A percentile compares a stretch with the other conserved stretches of the same genome.
Conservation (phyloP, 225 moss, liverwort and hornwort genomes). For the Pseudoscleropodium purum region DNA sequence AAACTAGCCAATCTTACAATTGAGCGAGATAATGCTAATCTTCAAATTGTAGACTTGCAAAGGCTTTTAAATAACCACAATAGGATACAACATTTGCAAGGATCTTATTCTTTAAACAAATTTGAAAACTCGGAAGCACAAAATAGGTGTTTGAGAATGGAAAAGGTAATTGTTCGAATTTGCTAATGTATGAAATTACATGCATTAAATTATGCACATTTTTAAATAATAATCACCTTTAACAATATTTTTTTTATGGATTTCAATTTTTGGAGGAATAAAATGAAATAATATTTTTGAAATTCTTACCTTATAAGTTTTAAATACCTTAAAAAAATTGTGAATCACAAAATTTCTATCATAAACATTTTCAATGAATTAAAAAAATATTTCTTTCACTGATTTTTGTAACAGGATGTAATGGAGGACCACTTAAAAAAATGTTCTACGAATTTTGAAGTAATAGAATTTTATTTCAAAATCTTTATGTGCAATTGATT, state of each 20-base stretch:
- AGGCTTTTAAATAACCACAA: not conserved
- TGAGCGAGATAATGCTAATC: constrained; percentile 3
- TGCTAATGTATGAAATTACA: not conserved
- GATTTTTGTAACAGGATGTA: not conserved
- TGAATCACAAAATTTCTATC: too few relatives aligned
- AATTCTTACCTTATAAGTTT: not conserved
- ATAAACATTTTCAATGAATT: not conserved
- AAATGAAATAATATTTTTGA: too few relatives aligned
- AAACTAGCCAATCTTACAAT: not conserved
- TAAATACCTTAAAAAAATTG: not conserved
- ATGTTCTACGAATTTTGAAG: not conserved
- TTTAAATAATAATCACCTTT: not conserved
- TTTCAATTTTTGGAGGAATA: too few relatives aligned
- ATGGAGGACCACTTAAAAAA: not conserved
- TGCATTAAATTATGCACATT: not conserved
- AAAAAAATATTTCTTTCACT: not conserved
- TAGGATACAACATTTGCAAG: not conserved
- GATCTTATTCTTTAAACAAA: not conserved
- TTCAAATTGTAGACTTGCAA: not conserved
- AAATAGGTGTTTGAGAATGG: not conserved
- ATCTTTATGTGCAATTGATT: not conserved
- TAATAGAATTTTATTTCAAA: not conserved
- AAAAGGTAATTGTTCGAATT: not conserved
- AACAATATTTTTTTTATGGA: not conserved
- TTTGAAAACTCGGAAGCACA: not conserved